Evolutionary conservation across 2,329 filamentous ascomycete genomes (phyloP).

Genomic region (Penicillium janthinellum): DNA sequence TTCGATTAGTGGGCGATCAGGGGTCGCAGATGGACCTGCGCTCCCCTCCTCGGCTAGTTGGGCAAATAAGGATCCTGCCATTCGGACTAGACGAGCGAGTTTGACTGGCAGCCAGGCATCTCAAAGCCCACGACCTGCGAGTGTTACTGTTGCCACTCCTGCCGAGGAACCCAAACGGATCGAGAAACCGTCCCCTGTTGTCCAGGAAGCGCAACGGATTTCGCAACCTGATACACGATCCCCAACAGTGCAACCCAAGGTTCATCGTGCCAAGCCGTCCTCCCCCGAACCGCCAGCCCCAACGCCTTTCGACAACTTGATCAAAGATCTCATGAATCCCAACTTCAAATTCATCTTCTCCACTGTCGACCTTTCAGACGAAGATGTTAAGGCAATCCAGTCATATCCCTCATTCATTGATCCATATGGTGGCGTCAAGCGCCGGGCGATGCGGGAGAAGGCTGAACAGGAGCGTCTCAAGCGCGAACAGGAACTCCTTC

Average conservation of each 20-base stretch:
- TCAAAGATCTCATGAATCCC: conserved; percentile 51
- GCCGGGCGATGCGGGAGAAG: conserved; percentile 74
- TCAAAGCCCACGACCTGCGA: conserved; percentile 71
- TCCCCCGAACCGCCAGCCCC: conserved; percentile 29
- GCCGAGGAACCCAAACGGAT: conserved; percentile 38
- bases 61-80: conserved; percentile 70
- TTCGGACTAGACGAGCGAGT: conserved; percentile 68
- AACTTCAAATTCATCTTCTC: conserved; percentile 60
- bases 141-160: conserved; percentile 46
- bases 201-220: conserved; percentile 31
- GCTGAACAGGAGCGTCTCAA: conserved; percentile 62
- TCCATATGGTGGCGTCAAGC: conserved; percentile 75
- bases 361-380: conserved; percentile 45
- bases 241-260: conserved; percentile 23
- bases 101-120: conserved; percentile 79
- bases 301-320: conserved; percentile 40
- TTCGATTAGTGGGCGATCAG: conserved; percentile 57
- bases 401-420: conserved; percentile 80
- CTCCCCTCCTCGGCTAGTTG: conserved; percentile 91
- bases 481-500: conserved; percentile 57
- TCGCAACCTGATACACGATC: conserved; percentile 27
- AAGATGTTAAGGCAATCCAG: conserved; percentile 55
- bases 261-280: conserved; percentile 20
- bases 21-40: conserved; percentile 80
- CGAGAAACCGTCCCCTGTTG: conserved; percentile 34